Conservation (phyloP, 2,329 filamentous ascomycete species). For the Phyllosticta capitalensis region DNA sequence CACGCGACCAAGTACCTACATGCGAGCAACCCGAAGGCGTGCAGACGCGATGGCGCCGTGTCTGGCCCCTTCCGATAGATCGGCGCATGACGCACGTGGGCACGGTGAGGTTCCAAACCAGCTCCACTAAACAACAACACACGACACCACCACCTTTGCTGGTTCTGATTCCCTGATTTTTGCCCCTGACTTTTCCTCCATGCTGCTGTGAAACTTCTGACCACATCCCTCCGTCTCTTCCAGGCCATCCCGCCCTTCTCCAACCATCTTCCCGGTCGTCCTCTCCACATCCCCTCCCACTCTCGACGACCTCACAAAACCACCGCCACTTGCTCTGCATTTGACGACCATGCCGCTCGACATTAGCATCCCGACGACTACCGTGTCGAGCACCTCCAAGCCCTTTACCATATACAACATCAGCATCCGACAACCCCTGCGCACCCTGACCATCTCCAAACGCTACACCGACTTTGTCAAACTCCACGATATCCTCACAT, state of each 20-base stretch:
- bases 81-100: background rate
- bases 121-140: background rate
- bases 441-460: conserved; percentile 66
- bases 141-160: background rate
- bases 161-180: background rate
- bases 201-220: background rate
- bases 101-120: background rate
- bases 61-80: background rate
- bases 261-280: background rate
- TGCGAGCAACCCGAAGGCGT: background rate
- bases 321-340: background rate
- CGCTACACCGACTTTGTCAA: conserved; percentile 71
- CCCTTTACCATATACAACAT: conserved; percentile 72
- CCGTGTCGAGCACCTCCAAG: conserved; percentile 46
- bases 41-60: background rate
- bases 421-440: conserved; percentile 63
- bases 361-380: conserved; percentile 40
- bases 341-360: conserved; percentile 15
- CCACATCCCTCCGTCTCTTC: background rate
- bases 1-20: background rate
- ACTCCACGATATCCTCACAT: conserved; percentile 54
- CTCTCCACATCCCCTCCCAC: background rate
- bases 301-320: background rate
- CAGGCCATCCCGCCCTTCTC: background rate
- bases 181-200: background rate